Evolutionary conservation across 2,329 filamentous ascomycete genomes (phyloP).

Genomic region (Aspergillus fumigatus): DNA sequence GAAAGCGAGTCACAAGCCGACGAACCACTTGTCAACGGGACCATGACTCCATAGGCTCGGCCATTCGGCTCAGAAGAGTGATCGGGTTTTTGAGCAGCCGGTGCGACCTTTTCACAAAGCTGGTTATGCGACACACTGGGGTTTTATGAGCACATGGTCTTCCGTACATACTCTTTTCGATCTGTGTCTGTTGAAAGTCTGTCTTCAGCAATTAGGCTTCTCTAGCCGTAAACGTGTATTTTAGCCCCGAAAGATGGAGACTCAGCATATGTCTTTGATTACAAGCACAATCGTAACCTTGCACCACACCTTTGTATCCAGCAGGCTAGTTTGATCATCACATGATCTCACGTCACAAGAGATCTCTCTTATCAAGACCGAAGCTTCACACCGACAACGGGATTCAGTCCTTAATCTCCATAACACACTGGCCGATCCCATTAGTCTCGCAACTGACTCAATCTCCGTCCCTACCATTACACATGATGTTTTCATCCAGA

Average conservation of each 20-base stretch:
- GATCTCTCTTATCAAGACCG: neutral
- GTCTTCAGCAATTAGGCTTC: neutral
- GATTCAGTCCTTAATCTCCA: neutral
- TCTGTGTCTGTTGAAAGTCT: neutral
- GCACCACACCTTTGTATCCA: neutral
- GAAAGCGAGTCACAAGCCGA: conserved; percentile 22
- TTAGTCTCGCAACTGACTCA: neutral
- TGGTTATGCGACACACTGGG: neutral
- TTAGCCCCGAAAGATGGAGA: neutral
- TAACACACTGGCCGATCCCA: neutral
- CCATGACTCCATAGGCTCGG: conserved; percentile 7
- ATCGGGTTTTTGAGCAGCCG: neutral
- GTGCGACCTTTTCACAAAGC: neutral
- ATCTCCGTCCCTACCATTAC: neutral
- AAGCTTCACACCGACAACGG: neutral
- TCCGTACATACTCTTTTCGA: neutral
- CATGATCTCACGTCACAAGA: conserved; percentile 10
- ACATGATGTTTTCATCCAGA: neutral
- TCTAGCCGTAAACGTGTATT: neutral
- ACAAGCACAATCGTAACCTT: neutral
- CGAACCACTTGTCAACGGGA: conserved; percentile 27
- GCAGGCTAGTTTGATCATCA: conserved; percentile 1
- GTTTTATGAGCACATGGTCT: neutral
- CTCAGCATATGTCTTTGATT: neutral
- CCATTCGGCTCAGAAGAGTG: neutral